Conservation (phyloP, 1,284 basidiomycete genomes). For the Cryptococcus amylolentus region DNA sequence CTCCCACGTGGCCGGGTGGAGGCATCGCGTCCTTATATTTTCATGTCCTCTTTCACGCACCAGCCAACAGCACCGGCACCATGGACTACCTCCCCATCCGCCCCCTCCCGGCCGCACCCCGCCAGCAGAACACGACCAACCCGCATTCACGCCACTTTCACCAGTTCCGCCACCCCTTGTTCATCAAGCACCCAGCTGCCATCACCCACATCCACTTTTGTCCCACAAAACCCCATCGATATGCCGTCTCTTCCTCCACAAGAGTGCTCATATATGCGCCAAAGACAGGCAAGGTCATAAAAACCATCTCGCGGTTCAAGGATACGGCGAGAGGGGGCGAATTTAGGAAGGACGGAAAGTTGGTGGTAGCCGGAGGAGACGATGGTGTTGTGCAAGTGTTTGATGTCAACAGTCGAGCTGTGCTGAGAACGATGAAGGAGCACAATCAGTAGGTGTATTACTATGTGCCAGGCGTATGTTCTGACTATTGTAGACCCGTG, state of each 20-base stretch:
- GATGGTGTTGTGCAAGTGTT: conserved; percentile 94
- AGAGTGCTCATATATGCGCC: conserved; percentile 95
- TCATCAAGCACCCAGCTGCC: conserved; percentile 88
- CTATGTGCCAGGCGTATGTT: conserved; percentile 1
- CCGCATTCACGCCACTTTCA: conserved; percentile 50
- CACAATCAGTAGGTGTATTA: conserved; percentile 67
- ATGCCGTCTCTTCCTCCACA: conserved; percentile 91
- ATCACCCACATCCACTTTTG: conserved; percentile 90
- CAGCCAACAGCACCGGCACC: background rate
- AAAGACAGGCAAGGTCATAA: conserved; percentile 88
- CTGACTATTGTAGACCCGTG: conserved; percentile 59
- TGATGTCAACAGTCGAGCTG: conserved; percentile 89
- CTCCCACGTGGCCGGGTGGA: background rate
- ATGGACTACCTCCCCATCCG: conserved; percentile 49
- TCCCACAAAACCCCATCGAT: conserved; percentile 77
- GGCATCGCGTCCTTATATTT: background rate
- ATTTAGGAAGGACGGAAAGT: conserved; percentile 87
- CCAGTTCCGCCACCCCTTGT: conserved; percentile 49
- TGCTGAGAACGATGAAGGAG: conserved; percentile 83
- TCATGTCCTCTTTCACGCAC: background rate
- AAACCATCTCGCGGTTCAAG: conserved; percentile 95
- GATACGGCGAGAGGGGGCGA: conserved; percentile 85
- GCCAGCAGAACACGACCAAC: conserved; percentile 38
- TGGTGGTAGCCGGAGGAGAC: conserved; percentile 93
- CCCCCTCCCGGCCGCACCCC: conserved; percentile 42